These are phyloP conservation scores for Allium sativum DNA, from an alignment of 106 monocot species.

Conservation along the genomic window DNA sequence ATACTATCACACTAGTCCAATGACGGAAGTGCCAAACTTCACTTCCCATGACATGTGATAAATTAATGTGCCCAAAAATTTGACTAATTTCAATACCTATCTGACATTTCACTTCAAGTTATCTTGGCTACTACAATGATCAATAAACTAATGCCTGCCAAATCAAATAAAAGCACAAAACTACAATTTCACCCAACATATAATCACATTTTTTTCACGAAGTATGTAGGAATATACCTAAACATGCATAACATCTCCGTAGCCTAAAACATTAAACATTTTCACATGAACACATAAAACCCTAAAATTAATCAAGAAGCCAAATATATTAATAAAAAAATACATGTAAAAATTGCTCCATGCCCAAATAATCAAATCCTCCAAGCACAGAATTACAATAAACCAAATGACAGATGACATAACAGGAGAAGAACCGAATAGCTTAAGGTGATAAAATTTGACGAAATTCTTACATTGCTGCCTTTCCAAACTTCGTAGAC, in stretches of 20 bases:
- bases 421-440: too few relatives aligned
- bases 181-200: neutral
- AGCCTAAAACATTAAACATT: neutral
- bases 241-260: neutral
- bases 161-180: neutral
- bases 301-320: neutral
- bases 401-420: too few relatives aligned
- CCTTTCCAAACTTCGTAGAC: slow-evolving; percentile 38
- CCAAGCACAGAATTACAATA: too few relatives aligned
- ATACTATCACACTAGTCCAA: too few relatives aligned
- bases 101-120: too few relatives aligned
- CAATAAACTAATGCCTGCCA: neutral
- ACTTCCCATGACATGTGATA: too few relatives aligned
- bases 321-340: neutral
- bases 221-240: too few relatives aligned
- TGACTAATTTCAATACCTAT: too few relatives aligned
- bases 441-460: neutral
- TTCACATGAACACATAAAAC: neutral
- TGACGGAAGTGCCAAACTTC: too few relatives aligned
- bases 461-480: slow-evolving; percentile 19
- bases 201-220: too few relatives aligned
- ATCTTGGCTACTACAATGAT: too few relatives aligned
- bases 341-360: neutral
- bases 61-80: too few relatives aligned
- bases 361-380: slow-evolving; percentile 1